Percentiles rank a stretch among this genome's conserved stretches.
Conservation (phyloP, 495 filamentous ascomycete genomes). For the Aspergillus incahuasiensis region DNA sequence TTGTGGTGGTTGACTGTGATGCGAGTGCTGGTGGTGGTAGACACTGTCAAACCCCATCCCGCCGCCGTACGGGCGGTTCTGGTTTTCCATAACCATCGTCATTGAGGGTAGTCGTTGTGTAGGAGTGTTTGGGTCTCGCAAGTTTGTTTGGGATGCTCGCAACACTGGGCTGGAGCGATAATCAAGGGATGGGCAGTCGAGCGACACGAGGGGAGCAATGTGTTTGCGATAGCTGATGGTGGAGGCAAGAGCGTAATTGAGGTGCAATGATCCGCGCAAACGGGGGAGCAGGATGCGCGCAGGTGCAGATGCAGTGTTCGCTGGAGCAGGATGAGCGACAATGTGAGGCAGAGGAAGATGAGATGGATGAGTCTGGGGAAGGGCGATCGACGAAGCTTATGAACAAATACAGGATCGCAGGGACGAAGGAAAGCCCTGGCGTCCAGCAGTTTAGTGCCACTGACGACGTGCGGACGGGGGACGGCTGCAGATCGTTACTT, state of each 20-base stretch:
- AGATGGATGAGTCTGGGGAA: slow-evolving; percentile 40
- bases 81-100: slow-evolving; percentile 86
- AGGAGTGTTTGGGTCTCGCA: neutral
- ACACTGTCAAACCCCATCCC: slow-evolving; percentile 77
- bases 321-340: slow-evolving; percentile 12
- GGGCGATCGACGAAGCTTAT: slow-evolving; percentile 73
- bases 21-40: slow-evolving; percentile 62
- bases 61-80: slow-evolving; percentile 71
- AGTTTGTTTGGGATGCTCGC: neutral
- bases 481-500: slow-evolving; percentile 43
- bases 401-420: slow-evolving; percentile 46
- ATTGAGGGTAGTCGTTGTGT: slow-evolving; percentile 41
- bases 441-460: slow-evolving; percentile 40
- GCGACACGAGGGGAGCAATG: neutral
- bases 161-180: slow-evolving; percentile 16
- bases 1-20: slow-evolving; percentile 70
- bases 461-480: slow-evolving; percentile 44
- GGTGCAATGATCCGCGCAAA: slow-evolving; percentile 13
- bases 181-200: slow-evolving; percentile 21
- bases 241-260: neutral
- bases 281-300: slow-evolving; percentile 2
- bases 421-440: slow-evolving; percentile 28
- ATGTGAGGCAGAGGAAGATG: slow-evolving; percentile 8
- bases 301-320: slow-evolving; percentile 16
- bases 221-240: neutral